Base-by-base conservation (phyloP, 805 yeast genomes). In the Candida anglica region DNA sequence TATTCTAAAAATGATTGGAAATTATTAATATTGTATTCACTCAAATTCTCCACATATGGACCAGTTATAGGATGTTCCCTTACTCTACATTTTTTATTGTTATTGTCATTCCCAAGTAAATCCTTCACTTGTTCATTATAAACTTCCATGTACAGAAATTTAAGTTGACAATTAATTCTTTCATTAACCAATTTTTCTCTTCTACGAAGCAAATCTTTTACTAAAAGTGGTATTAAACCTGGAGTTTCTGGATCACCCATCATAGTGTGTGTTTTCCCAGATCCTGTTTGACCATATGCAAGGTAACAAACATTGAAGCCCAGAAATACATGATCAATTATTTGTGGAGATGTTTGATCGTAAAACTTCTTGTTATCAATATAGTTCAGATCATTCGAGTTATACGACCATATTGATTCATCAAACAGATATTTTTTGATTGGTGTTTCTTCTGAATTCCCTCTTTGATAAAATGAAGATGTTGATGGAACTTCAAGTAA, bases 91-190 rank as follows among this genome's bases (percentile, higher is more conserved):
- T 55, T 53, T 24, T 41, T 44, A 4, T 38, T 40, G 17, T 18
- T 18, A 6, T 20, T 14, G 30, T 13, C 13, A 22, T 19, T 6
- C 11, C 50, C 56, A 13, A 85, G 57, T 34, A 85, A 58, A 53
- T 86, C 95, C 24, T 75, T 64, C 1, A 83, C 86, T 40, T 75
- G 79, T 54, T 85, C 94, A 49, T 86, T 85, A 49, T 86, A 85
- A 22, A 85, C 77, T 50, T 85, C 94, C 48, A 81, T 69, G 54
- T 77, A 84, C 8, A 86, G 79, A 2, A 81, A 57, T 23, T 71
- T 50, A 20, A 66, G 46, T 32, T 58, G 63, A 42, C 71, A 62
- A 35, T 63, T 57, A 42, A 65, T 55, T 27, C 51, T 52, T 11
- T 65, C 67, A 6, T 47, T 52, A 6, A 70, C 52, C 28, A 73